Conservation (phyloP, 257 asterid genomes). For the Vinca minor region DNA sequence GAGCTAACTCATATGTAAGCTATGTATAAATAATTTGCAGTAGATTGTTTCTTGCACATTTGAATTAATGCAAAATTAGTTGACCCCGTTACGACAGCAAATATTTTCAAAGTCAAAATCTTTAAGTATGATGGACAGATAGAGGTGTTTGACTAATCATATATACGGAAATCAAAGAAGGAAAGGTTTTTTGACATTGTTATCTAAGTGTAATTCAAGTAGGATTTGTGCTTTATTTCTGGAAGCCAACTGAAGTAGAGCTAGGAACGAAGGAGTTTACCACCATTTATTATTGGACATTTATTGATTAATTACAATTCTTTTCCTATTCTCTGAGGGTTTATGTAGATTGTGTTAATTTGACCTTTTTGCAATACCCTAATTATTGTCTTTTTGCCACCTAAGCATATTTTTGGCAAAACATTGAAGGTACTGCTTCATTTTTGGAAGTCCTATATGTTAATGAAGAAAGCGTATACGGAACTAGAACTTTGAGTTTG, state of each 20-base stretch:
- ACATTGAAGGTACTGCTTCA: background rate
- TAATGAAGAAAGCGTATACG: slow-evolving; percentile 3
- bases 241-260: background rate
- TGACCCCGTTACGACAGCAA: background rate
- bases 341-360: background rate
- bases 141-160: background rate
- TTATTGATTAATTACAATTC: background rate
- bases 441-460: background rate
- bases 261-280: background rate
- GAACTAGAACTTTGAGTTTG: too few species aligned
- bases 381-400: background rate
- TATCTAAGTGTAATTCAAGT: background rate
- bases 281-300: background rate
- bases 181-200: background rate
- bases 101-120: background rate
- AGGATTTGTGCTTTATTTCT: background rate
- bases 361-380: background rate
- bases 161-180: slow-evolving; percentile 3
- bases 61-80: too few species aligned
- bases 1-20: background rate
- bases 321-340: background rate
- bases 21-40: too few species aligned
- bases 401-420: background rate
- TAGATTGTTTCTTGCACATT: too few species aligned
- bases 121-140: too few species aligned